Percentiles rank a stretch among this genome's conserved stretches.
phyloP scores from a whole-genome alignment of 495 filamentous ascomycete species.

The Xylaria curta region DNA sequence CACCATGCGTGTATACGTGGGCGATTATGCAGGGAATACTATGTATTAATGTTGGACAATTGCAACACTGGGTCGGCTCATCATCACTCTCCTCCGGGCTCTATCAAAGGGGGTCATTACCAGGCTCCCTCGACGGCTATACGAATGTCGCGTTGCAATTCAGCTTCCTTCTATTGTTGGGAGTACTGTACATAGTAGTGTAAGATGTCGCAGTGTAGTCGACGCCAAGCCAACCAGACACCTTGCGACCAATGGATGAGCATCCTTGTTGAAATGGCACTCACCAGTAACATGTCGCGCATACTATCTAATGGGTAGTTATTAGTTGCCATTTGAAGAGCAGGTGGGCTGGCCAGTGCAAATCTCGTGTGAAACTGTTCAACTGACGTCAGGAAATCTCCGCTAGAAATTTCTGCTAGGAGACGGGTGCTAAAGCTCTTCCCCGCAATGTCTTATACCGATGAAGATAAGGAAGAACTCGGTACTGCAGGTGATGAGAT shows the following conservation, averaged over 20 bases:
- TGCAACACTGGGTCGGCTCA: slow-evolving; percentile 3
- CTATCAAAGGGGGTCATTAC: slow-evolving; percentile 3
- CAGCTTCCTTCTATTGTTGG: background rate
- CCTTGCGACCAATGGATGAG: slow-evolving; percentile 1
- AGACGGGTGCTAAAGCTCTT: slow-evolving; percentile 6
- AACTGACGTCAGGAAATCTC: slow-evolving; percentile 22
- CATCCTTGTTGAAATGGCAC: slow-evolving; percentile 6
- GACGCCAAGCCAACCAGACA: slow-evolving; percentile 1
- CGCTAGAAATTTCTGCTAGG: slow-evolving; percentile 12
- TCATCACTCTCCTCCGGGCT: background rate
- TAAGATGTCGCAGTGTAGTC: background rate
- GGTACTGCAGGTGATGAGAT: slow-evolving; percentile 22
- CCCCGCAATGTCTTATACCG: slow-evolving; percentile 21
- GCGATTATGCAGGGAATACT: background rate
- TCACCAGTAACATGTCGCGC: background rate
- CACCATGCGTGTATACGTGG: background rate
- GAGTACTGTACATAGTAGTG: background rate
- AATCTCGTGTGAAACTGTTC: background rate
- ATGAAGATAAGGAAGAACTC: slow-evolving; percentile 4
- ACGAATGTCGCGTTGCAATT: slow-evolving; percentile 15
- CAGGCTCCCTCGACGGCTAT: background rate
- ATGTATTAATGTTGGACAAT: background rate
- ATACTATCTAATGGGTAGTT: background rate
- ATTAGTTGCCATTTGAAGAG: background rate
- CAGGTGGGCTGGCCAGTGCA: slow-evolving; percentile 1